A percentile compares a stretch with the other conserved stretches of the same genome.
Conservation (phyloP, 148 eudicot genomes). For the Fallopia convolvulus region DNA sequence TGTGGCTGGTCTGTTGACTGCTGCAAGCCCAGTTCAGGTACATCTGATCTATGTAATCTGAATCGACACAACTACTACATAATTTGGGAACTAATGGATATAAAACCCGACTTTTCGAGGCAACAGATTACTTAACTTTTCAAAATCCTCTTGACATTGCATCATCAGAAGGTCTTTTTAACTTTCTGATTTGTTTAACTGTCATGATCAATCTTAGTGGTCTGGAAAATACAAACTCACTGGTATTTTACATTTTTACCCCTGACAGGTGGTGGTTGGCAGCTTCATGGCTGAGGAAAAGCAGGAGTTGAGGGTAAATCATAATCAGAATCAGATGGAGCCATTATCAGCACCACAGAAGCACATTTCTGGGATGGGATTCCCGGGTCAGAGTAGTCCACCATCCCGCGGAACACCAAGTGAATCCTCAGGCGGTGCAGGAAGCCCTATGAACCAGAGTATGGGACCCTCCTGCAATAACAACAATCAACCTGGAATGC, state of each 20-base stretch:
- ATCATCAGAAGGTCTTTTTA: no score
- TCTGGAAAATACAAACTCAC: no score
- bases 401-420: slow-evolving; percentile 60
- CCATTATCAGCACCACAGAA: slow-evolving; percentile 25
- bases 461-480: slow-evolving; percentile 37
- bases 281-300: slow-evolving; percentile 50
- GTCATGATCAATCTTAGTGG: neutral
- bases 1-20: slow-evolving; percentile 75
- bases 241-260: neutral
- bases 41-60: neutral
- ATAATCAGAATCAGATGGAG: slow-evolving; percentile 31
- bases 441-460: slow-evolving; percentile 67
- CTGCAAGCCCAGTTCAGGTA: slow-evolving; percentile 85
- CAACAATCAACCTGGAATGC: slow-evolving; percentile 39
- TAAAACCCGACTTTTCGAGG: neutral
- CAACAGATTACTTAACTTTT: neutral
- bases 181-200: neutral
- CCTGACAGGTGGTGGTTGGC: slow-evolving; percentile 60
- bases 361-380: slow-evolving; percentile 26
- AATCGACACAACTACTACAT: neutral
- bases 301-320: slow-evolving; percentile 25
- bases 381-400: slow-evolving; percentile 51
- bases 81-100: neutral
- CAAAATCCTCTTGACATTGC: neutral
- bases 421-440: slow-evolving; percentile 69